These are phyloP conservation scores for Pseudoscleropodium purum DNA, from an alignment of 225 moss, liverwort and hornwort genomes.

Conservation along the genomic window DNA sequence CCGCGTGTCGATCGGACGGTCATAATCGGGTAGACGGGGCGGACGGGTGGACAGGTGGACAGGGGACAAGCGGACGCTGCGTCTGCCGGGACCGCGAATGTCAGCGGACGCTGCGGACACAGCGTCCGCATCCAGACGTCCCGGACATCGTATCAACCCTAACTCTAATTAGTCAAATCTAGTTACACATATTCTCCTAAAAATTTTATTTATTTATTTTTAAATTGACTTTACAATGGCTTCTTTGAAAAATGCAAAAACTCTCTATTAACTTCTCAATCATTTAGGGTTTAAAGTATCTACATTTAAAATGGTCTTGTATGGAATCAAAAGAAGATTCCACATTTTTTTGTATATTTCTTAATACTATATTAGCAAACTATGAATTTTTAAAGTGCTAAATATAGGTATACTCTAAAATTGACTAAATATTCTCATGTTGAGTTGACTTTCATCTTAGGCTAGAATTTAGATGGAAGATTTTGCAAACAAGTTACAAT, in stretches of 20 bases:
- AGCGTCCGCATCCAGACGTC: too few relatives aligned
- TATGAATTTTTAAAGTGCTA: fast-evolving
- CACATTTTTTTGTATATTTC: neutral
- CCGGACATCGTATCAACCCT: too few relatives aligned
- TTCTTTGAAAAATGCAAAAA: neutral
- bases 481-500: neutral
- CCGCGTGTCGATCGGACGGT: too few relatives aligned
- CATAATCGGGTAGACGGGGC: too few relatives aligned
- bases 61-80: too few relatives aligned
- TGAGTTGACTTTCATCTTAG: neutral
- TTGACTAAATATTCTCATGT: neutral
- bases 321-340: too few relatives aligned
- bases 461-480: neutral
- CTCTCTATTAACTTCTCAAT: fast-evolving
- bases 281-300: neutral
- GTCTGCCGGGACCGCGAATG: too few relatives aligned
- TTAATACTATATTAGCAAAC: neutral
- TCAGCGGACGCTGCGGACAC: too few relatives aligned
- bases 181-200: fast-evolving
- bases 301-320: neutral
- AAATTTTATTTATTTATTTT: neutral
- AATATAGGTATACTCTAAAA: too few relatives aligned
- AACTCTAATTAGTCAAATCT: too few relatives aligned
- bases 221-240: neutral
- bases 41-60: too few relatives aligned